phyloP scores from a whole-genome alignment of 768 basidiomycete genomes.

The Dacryopinax primogenitus region DNA sequence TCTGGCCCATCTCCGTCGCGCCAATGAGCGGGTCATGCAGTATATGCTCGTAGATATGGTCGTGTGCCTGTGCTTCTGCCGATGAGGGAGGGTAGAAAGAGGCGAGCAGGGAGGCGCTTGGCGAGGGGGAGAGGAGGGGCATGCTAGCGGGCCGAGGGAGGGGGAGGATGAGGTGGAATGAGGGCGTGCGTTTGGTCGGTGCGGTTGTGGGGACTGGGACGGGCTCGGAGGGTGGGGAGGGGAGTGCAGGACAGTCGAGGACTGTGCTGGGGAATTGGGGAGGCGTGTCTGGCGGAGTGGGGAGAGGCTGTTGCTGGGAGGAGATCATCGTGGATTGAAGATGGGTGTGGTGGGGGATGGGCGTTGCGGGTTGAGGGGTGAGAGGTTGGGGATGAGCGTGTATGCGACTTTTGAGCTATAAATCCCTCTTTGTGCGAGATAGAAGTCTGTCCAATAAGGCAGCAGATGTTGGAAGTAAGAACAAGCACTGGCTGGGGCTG shows the following conservation, averaged over 20 bases:
- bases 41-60: not conserved
- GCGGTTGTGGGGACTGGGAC: not conserved
- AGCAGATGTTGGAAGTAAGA: too few relatives aligned
- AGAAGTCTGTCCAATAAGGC: too few relatives aligned
- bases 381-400: too few relatives aligned
- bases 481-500: too few relatives aligned
- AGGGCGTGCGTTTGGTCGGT: not conserved
- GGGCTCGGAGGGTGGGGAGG: not conserved
- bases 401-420: too few relatives aligned
- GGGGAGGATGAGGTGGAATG: slow-evolving; percentile 7
- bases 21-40: not conserved
- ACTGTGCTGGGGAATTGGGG: not conserved
- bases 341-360: too few relatives aligned
- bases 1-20: slow-evolving; percentile 40
- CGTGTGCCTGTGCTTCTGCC: not conserved
- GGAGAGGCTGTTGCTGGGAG: not conserved
- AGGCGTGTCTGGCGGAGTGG: not conserved
- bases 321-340: too few relatives aligned
- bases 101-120: not conserved
- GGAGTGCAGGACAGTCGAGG: not conserved
- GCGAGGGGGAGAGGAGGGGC: not conserved
- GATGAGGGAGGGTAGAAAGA: not conserved
- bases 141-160: not conserved
- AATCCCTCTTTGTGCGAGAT: too few relatives aligned
- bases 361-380: too few relatives aligned